These are phyloP conservation scores for Paraleonurus japonicus DNA, from an alignment of 257 asterid species.

Conservation along the genomic window DNA sequence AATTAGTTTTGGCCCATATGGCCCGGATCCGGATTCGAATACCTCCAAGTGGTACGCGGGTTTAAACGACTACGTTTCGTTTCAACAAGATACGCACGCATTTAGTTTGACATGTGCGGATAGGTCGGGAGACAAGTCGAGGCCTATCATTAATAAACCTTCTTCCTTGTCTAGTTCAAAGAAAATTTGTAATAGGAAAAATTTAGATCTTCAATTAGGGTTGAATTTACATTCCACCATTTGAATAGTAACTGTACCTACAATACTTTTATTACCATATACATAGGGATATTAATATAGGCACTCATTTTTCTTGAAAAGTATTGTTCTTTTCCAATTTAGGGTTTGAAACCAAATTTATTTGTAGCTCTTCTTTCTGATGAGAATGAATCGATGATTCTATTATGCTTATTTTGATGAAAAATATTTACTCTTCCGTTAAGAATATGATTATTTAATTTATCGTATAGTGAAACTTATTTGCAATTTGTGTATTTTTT, in stretches of 20 bases:
- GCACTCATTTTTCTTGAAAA: constrained; percentile 5
- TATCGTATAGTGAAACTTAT: too few relatives aligned
- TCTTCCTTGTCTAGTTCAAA: constrained; percentile 35
- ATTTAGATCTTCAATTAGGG: constrained; percentile 73
- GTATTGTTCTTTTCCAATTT: background rate
- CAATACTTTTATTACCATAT: background rate
- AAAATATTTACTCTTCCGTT: background rate
- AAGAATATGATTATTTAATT: too few relatives aligned
- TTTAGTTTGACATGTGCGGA: constrained; percentile 47
- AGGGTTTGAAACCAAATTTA: constrained; percentile 13
- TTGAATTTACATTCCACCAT: constrained; percentile 51
- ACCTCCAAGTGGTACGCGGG: constrained; percentile 33
- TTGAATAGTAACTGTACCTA: constrained; percentile 20
- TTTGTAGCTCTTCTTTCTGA: background rate
- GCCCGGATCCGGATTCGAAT: constrained; percentile 23
- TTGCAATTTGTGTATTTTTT: too few relatives aligned
- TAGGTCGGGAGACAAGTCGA: constrained; percentile 30
- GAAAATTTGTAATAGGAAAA: constrained; percentile 40
- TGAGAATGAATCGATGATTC: background rate
- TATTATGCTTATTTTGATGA: background rate
- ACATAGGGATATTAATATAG: background rate
- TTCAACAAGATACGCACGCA: constrained; percentile 31
- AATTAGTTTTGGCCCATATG: constrained; percentile 48
- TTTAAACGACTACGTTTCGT: constrained; percentile 12
- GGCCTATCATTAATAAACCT: constrained; percentile 17